Conservation (phyloP, 2,329 filamentous ascomycete genomes). For the Penicillium sp. region DNA sequence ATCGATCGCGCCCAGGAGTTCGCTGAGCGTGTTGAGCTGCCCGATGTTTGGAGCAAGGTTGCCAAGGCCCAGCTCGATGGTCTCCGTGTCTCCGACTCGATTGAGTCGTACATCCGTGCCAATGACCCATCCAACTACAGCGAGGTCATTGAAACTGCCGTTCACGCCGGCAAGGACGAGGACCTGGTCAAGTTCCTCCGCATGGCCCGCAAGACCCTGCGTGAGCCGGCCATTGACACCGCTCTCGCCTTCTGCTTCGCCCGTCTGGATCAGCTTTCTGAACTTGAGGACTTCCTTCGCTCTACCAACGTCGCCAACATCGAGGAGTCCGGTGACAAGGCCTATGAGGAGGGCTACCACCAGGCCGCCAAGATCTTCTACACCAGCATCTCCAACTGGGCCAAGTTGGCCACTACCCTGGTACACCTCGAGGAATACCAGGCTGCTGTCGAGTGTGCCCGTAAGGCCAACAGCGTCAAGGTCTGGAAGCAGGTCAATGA, state of each 20-base stretch:
- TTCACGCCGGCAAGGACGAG: constrained; percentile 93
- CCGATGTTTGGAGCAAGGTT: constrained; percentile 97
- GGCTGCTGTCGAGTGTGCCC: constrained; percentile 91
- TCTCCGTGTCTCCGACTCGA: constrained; percentile 82
- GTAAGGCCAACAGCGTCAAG: constrained; percentile 98
- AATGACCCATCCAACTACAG: constrained; percentile 86
- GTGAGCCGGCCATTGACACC: constrained; percentile 90
- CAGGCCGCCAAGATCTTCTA: constrained; percentile 99
- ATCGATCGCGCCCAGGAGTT: constrained; percentile 96
- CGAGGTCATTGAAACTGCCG: constrained; percentile 94
- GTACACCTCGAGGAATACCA: constrained; percentile 98
- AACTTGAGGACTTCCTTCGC: constrained; percentile 94
- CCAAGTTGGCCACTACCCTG: constrained; percentile 92
- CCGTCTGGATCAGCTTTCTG: constrained; percentile 80
- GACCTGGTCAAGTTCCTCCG: constrained; percentile 93
- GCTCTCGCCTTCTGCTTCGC: constrained; percentile 90
- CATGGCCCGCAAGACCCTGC: constrained; percentile 95
- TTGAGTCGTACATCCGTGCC: constrained; percentile 96
- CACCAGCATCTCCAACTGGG: constrained; percentile 98
- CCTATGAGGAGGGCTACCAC: constrained; percentile 87
- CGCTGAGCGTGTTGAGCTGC: constrained; percentile 86
- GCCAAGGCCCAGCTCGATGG: constrained; percentile 97
- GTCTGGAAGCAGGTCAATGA: constrained; percentile 99
- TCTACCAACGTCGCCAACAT: constrained; percentile 91
- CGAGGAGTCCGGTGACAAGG: constrained; percentile 96